Evolutionary conservation across 176 grass and related monocot genomes (phyloP).

Genomic region (Bothriochloa decipiens): DNA sequence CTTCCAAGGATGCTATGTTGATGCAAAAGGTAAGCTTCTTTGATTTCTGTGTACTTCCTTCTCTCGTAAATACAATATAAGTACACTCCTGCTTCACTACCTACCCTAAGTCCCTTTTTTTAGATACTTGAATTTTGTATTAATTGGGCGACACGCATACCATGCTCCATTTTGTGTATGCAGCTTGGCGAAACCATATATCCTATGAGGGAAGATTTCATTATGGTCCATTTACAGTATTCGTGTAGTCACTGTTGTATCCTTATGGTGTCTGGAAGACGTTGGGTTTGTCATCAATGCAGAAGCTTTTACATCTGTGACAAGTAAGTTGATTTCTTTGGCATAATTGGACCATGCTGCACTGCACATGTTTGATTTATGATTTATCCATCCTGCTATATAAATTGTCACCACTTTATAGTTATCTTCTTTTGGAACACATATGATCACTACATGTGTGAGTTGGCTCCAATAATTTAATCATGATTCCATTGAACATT

Average conservation of each 20-base stretch:
- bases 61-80: not conserved
- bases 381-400: constrained; percentile 25
- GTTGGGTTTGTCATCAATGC: constrained; percentile 91
- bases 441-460: not conserved
- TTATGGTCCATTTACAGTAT: constrained; percentile 99
- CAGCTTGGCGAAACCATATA: constrained; percentile 96
- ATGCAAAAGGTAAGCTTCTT: constrained; percentile 79
- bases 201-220: constrained; percentile 99
- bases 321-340: constrained; percentile 66
- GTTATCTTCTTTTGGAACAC: not conserved
- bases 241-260: constrained; percentile 84
- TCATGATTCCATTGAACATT: not conserved
- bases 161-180: constrained; percentile 47
- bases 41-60: constrained; percentile 27
- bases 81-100: not conserved
- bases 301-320: constrained; percentile 89
- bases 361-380: constrained; percentile 17
- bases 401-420: not conserved
- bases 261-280: constrained; percentile 89
- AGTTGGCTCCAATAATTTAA: not conserved
- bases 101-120: not conserved
- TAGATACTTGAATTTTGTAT: constrained; percentile 32
- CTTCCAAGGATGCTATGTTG: constrained; percentile 94
- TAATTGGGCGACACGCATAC: constrained; percentile 31
- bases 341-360: constrained; percentile 10